phyloP scores from a whole-genome alignment of 257 asterid genomes.

The Thymus mandschuricus region DNA sequence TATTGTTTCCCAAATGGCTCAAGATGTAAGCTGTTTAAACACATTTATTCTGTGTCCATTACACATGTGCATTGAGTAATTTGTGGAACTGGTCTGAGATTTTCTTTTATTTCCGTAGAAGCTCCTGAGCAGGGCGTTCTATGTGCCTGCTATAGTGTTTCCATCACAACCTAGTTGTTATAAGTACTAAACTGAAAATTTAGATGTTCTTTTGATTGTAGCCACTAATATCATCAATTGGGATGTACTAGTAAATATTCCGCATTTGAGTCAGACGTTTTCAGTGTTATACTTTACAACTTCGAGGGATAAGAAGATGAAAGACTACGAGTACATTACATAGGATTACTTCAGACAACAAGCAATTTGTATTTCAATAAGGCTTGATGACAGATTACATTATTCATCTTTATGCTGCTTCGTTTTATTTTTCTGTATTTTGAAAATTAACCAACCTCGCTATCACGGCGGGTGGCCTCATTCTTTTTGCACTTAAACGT shows the following conservation, averaged over 20 bases:
- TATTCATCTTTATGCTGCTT: slow-evolving; percentile 6
- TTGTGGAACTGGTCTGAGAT: background rate
- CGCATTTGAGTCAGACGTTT: background rate
- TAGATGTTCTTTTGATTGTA: background rate
- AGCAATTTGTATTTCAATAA: slow-evolving; percentile 4
- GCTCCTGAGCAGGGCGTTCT: slow-evolving; percentile 2
- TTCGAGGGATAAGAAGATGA: background rate
- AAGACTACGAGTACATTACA: slow-evolving; percentile 3
- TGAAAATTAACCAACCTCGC: slow-evolving; percentile 7
- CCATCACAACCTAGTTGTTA: slow-evolving; percentile 15
- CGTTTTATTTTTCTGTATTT: slow-evolving; percentile 8
- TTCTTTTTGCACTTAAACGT: slow-evolving; percentile 12
- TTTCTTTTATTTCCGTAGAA: background rate
- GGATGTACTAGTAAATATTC: background rate
- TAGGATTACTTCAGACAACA: background rate
- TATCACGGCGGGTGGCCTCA: background rate
- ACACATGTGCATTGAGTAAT: background rate
- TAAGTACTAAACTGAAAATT: background rate
- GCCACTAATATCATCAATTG: background rate
- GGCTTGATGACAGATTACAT: background rate
- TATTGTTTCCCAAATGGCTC: slow-evolving; percentile 92
- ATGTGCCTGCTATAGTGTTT: background rate
- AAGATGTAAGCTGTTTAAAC: slow-evolving; percentile 66
- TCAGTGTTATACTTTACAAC: too few relatives aligned
- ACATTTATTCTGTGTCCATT: slow-evolving; percentile 9